These are phyloP conservation scores for Aplosporella prunicola DNA, from an alignment of 2,329 filamentous ascomycete genomes.

Conservation along the genomic window DNA sequence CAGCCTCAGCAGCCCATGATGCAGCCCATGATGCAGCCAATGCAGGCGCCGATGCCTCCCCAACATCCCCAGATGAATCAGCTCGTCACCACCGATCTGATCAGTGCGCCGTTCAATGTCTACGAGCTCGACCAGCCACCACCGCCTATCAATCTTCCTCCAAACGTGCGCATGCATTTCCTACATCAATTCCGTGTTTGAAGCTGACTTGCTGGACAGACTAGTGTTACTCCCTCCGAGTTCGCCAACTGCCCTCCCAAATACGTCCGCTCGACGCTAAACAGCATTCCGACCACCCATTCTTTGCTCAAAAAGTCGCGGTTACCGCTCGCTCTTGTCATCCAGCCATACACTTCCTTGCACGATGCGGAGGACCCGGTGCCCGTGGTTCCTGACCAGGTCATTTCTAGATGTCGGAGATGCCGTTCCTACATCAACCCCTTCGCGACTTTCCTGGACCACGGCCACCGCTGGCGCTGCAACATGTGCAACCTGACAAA, in stretches of 20 bases:
- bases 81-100: conserved; percentile 82
- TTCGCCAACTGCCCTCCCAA: conserved; percentile 85
- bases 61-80: conserved; percentile 57
- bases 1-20: conserved; percentile 32
- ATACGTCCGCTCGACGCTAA: conserved; percentile 91
- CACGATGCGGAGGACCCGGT: conserved; percentile 89
- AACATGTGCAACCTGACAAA: conserved; percentile 99
- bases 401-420: conserved; percentile 91
- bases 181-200: not conserved
- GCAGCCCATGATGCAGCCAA: conserved; percentile 28
- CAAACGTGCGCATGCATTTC: conserved; percentile 59
- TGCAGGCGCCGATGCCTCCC: conserved; percentile 6
- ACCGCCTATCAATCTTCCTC: conserved; percentile 79
- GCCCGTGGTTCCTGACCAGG: conserved; percentile 88
- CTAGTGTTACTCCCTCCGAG: conserved; percentile 83
- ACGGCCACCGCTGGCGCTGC: conserved; percentile 95
- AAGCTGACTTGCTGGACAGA: conserved; percentile 45
- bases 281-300: conserved; percentile 85
- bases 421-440: conserved; percentile 98
- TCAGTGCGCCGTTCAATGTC: conserved; percentile 89
- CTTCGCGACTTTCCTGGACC: conserved; percentile 90
- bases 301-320: conserved; percentile 94
- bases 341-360: conserved; percentile 87
- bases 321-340: conserved; percentile 87
- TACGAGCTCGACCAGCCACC: conserved; percentile 85